A percentile compares a stretch with the other conserved stretches of the same genome.
phyloP scores from a whole-genome alignment of 2,329 filamentous ascomycete species.

The Alternaria longipes region DNA sequence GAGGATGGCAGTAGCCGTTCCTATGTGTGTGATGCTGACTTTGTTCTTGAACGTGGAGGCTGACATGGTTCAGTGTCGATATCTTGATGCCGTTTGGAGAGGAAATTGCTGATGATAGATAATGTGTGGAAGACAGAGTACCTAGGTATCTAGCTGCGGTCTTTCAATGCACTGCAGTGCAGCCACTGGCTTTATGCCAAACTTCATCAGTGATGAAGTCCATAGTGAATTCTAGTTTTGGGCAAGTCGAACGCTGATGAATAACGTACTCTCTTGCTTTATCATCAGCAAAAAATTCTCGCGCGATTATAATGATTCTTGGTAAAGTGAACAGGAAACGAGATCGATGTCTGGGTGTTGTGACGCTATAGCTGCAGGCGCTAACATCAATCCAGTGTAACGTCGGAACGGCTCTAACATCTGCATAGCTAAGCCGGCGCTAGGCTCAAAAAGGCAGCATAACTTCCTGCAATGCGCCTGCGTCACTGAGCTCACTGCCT shows the following conservation, averaged over 20 bases:
- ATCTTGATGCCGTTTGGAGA: rapidly evolving
- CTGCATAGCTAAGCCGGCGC: neutral
- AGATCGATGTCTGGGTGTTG: neutral
- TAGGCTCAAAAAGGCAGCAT: neutral
- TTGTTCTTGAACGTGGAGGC: conserved; percentile 21
- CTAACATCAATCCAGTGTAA: neutral
- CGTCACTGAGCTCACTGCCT: neutral
- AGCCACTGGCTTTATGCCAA: neutral
- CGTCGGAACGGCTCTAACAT: neutral
- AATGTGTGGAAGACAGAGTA: neutral
- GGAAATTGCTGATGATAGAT: neutral
- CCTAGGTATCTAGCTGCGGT: neutral
- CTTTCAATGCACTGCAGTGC: neutral
- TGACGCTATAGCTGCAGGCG: neutral
- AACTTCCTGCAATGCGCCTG: neutral
- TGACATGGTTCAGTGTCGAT: neutral
- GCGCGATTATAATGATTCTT: neutral
- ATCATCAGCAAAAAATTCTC: neutral
- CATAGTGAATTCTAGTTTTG: neutral
- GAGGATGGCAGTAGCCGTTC: conserved; percentile 61
- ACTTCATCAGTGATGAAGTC: neutral
- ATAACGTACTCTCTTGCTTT: neutral
- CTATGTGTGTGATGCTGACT: conserved; percentile 57
- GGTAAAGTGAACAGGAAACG: neutral
- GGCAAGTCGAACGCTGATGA: neutral